Evolutionary conservation across 2,329 filamentous ascomycete genomes (phyloP), one percentile per base, ranked within the genome.

Genomic region (Berkeleyomyces basicola): DNA sequence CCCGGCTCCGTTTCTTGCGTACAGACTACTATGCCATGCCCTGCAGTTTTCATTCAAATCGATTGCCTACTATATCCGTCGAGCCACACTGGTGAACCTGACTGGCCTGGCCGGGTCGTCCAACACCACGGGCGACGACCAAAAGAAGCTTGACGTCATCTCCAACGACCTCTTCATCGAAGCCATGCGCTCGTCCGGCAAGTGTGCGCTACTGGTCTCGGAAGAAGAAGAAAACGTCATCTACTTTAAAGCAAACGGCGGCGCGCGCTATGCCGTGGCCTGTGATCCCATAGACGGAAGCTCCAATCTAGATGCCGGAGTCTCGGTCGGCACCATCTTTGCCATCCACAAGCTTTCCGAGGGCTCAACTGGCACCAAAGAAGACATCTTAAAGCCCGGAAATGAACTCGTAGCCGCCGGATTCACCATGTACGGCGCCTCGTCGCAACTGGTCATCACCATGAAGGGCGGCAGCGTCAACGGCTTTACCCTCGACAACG

Each of bases 401-500:
- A 92, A 88, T 1, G 91, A 96, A 75, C 83, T 97, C 67, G 82
- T 97, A 23, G 92, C 93, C 43, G 86, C 89, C 31, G 93, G 93
- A n/a, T 99, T 99, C 81, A 99, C 93, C 75, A 99, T 99, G 93
- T 99, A 99, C 76, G 93, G 93, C 71, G 93, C 93, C 68, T 96
- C 91, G 2, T 85, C 93, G 3, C 92, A 97, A 78, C 81, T 99
- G 55, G 93, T 99, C 70, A 87, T 99, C 72, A 99, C 93, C 68
- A 96, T 97, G 90, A 88, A 87, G 75, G 89, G 85, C 68, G 88
- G 91, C 67, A 82, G 77, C 66, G 93, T 99, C 75, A 96, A 97
- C 76, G 93, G 93, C 70, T 99, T 99, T 80, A 99, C 93, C 36
- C 84, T 99, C 70, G 93, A 99, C 78, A 95, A 88, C 74, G 88